These are phyloP conservation scores for Aurantiochytrium sp. DNA, from an alignment of 108 stramenopile genomes.

Conservation along the genomic window DNA sequence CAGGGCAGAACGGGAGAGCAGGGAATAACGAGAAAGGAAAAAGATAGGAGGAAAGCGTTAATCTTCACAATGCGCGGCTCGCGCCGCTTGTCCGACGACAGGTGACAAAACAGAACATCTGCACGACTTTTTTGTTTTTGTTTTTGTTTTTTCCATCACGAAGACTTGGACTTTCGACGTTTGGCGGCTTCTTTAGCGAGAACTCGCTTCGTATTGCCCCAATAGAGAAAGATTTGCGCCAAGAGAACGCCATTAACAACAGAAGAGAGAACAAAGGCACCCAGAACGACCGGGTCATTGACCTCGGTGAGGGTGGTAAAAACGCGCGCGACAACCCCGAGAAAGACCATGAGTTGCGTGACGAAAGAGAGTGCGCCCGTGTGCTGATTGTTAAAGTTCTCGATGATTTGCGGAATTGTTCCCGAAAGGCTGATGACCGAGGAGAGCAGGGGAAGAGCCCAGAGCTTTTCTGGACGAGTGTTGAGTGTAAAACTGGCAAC, in stretches of 20 bases:
- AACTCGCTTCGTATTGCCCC: neutral
- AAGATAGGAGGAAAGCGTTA: no score
- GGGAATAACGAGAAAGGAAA: no score
- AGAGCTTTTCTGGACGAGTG: neutral
- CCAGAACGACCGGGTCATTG: slow-evolving; percentile 2
- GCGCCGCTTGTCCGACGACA: no score
- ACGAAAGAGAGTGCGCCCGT: neutral
- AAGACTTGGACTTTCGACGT: neutral
- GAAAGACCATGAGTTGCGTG: neutral
- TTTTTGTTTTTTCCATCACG: no score
- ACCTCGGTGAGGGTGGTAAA: slow-evolving; percentile 7
- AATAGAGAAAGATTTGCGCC: neutral
- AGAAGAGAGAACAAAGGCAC: neutral
- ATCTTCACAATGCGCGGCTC: no score
- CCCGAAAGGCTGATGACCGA: neutral
- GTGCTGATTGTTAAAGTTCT: neutral
- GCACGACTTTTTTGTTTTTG: no score
- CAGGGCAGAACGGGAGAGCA: no score
- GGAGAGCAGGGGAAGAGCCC: neutral
- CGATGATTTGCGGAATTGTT: neutral
- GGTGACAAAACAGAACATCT: no score
- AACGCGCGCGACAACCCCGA: neutral
- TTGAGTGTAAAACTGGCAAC: neutral
- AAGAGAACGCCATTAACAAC: neutral
- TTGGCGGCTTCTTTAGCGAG: neutral